Evolutionary conservation across 495 filamentous ascomycete genomes (phyloP).

Genomic region (Pseudoneurospora amorphoporcata): DNA sequence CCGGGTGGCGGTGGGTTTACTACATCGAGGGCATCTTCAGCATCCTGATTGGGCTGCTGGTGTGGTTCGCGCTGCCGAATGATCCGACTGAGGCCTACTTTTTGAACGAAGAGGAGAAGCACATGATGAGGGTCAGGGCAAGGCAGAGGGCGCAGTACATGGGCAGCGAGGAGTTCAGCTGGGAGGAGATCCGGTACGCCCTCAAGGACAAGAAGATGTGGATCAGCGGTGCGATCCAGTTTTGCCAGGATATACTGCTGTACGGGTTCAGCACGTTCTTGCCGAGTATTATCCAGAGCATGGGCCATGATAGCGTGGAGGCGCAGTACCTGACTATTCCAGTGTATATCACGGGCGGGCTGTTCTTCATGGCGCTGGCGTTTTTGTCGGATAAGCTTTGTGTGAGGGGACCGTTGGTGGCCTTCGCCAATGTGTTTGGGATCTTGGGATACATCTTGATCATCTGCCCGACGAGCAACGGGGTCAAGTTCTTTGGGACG

Average conservation of each 20-base stretch:
- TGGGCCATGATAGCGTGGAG: slow-evolving; percentile 41
- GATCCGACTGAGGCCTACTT: slow-evolving; percentile 40
- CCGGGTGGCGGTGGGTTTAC: slow-evolving; percentile 73
- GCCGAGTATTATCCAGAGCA: slow-evolving; percentile 42
- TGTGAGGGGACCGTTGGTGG: slow-evolving; percentile 26
- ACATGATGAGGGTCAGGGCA: slow-evolving; percentile 39
- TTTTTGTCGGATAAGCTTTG: slow-evolving; percentile 29
- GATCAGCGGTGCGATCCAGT: slow-evolving; percentile 37
- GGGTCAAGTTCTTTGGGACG: slow-evolving; percentile 45
- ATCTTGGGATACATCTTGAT: slow-evolving; percentile 45
- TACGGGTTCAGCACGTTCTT: slow-evolving; percentile 53
- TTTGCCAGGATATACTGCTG: slow-evolving; percentile 42
- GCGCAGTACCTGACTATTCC: slow-evolving; percentile 32
- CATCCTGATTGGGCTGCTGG: slow-evolving; percentile 47
- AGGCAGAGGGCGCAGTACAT: slow-evolving; percentile 26
- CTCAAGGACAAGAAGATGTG: slow-evolving; percentile 27
- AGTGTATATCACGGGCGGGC: slow-evolving; percentile 27
- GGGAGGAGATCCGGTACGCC: slow-evolving; percentile 38
- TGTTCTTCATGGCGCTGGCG: slow-evolving; percentile 33
- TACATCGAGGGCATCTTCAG: slow-evolving; percentile 64
- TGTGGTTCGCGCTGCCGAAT: slow-evolving; percentile 50
- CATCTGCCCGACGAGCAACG: slow-evolving; percentile 19
- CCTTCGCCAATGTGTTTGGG: slow-evolving; percentile 34
- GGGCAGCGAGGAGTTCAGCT: slow-evolving; percentile 39
- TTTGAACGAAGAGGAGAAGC: slow-evolving; percentile 38